These are phyloP conservation scores for Mycena vulgaris DNA, from an alignment of 768 basidiomycete species.

Conservation along the genomic window DNA sequence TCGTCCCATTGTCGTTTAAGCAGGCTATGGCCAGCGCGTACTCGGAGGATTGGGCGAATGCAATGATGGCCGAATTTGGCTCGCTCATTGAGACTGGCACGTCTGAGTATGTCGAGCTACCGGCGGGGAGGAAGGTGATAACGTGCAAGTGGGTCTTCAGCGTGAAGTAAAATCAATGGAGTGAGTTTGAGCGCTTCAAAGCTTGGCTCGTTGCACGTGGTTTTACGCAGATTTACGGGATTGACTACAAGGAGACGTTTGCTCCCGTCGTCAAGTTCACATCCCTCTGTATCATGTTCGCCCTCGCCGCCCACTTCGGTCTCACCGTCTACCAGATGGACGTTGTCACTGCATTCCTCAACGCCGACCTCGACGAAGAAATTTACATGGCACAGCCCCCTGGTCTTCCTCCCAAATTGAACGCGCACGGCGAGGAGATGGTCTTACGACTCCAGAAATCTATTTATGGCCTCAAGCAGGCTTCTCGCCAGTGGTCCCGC, in stretches of 20 bases:
- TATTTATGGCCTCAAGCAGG: neutral
- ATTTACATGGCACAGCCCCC: neutral
- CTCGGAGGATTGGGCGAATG: slow-evolving; percentile 1
- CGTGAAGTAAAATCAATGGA: neutral
- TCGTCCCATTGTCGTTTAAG: slow-evolving; percentile 5
- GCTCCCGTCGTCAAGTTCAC: no score
- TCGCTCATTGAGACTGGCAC: slow-evolving; percentile 2
- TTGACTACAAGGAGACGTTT: no score
- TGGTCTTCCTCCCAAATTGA: neutral
- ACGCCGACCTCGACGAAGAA: neutral
- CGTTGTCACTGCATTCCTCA: neutral
- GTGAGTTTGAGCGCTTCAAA: no score
- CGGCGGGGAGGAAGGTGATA: slow-evolving; percentile 30
- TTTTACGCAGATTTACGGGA: no score
- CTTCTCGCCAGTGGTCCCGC: neutral
- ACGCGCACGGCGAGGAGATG: neutral
- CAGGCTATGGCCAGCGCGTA: slow-evolving; percentile 12
- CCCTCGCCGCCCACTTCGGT: neutral
- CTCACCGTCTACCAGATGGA: neutral
- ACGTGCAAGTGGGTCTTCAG: neutral
- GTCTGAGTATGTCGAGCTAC: neutral
- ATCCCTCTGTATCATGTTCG: neutral
- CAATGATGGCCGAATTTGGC: slow-evolving; percentile 9
- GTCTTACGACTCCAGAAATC: neutral
- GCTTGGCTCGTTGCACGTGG: no score